Evolutionary conservation across 2,329 filamentous ascomycete species (phyloP), one percentile per base, ranked within the genome.

Genomic region (Microdochium bolleyi): DNA sequence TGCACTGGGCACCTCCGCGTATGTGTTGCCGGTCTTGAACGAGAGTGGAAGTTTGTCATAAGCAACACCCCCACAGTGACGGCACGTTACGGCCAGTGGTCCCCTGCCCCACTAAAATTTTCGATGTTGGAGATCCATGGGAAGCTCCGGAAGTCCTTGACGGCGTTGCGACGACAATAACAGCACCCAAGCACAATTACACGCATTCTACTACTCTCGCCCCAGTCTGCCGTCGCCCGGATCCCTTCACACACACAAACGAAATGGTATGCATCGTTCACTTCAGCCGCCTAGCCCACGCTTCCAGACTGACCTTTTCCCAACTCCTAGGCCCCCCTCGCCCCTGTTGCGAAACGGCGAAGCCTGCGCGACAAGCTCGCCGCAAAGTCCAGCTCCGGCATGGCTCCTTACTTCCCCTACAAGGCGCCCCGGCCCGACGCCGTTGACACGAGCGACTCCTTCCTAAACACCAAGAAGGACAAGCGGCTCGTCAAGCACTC

Each of bases 401-500:
- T 14, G 24, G 21, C 44, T 4, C 74, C 75, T 11, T 72, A 78
- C 56, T 67, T 76, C 22, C 76, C 80, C 50, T 70, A 74, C 64
- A 78, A 76, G 62, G 72, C 74, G 13, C 76, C 78, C 66, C 79
- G 77, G 51, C 64, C 72, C 49, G 71, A 77, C 60, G 76, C 79
- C 59, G 64, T 71, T 49, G 74, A 78, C 14, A 68, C 74, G 2
- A 55, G 55, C 1, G 78, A 83, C 65, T 57, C 67, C 55, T 92
- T 92, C 69, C 73, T 83, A 55, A 79, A 83, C 52, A 84, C 79
- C 57, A 97, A 96, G 71, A 85, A 82, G 65, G 89, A 95, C 73
- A 95, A 92, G 74, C 87, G 86, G 24, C 73, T 78, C 32, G 89
- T 95, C 61, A 92, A 91, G 65, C 89, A 89, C 75, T 87, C 87